Conservation (phyloP, 352 stramenopile genomes). For the Elongisporangium undulatum region DNA sequence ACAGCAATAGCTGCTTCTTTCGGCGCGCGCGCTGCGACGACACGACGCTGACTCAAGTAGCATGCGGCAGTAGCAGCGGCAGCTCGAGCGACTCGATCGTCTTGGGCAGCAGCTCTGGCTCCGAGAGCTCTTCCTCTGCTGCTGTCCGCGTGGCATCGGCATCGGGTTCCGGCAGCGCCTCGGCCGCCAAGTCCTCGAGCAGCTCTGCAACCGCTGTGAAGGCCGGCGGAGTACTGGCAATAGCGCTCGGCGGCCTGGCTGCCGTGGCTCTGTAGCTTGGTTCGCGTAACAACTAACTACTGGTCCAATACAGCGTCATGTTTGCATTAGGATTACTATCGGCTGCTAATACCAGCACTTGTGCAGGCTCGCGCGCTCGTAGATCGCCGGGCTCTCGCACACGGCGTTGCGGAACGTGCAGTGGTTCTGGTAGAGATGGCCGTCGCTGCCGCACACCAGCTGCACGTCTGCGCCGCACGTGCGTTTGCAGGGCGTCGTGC, state of each 20-base stretch:
- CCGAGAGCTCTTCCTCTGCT: not conserved
- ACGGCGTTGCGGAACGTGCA: slow-evolving; percentile 8
- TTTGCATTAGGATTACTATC: not conserved
- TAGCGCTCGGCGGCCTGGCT: not conserved
- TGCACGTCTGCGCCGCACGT: not conserved
- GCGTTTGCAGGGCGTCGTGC: not conserved
- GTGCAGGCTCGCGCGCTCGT: not conserved
- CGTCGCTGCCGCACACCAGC: slow-evolving; percentile 24
- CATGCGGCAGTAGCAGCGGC: not conserved
- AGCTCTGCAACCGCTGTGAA: not conserved
- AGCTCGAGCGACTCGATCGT: not conserved
- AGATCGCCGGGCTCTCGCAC: not conserved
- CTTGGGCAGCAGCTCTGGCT: not conserved
- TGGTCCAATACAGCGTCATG: not conserved
- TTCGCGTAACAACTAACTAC: no score
- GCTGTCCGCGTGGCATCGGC: not conserved
- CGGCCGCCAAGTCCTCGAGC: no score
- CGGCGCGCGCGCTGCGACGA: slow-evolving; percentile 27
- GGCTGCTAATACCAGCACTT: not conserved
- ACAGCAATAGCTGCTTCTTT: slow-evolving; percentile 45
- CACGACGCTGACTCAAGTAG: slow-evolving; percentile 7
- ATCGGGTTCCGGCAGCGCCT: not conserved
- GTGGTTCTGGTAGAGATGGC: slow-evolving; percentile 24
- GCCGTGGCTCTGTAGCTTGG: not conserved
- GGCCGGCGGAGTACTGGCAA: no score